Base-by-base conservation (phyloP, 257 asterid genomes). In the Rauvolfia tetraphylla region DNA sequence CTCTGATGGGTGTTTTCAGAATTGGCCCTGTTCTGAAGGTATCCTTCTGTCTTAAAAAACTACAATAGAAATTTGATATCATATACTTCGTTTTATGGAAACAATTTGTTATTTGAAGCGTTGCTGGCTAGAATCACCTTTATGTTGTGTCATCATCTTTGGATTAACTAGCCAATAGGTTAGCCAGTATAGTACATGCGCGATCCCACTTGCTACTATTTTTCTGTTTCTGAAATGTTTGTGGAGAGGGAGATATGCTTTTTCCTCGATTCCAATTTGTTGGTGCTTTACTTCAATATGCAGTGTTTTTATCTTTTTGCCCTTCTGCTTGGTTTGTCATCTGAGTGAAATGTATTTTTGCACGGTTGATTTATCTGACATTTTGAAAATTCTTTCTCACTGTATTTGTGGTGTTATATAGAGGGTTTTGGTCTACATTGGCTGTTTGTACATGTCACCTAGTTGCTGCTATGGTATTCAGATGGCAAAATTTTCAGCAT, bases 11-110 rank as follows among this genome's bases (percentile, higher is more conserved):
- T 7, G 83, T 83, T 10, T 78, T 83, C 74, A 80, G 41, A 61
- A 80, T 83, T 41, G 87, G 87, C 25, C 83, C 75, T 33, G 70
- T 25, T 71, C 75, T 83, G 12, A 74, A 78, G 87, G 87, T 80
- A 33, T n/a, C 72, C 17, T 78, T 17, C 71, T 57, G 22, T 76
- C 65, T 31, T 36, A 41, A 27, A 20, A 58, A 22, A 49, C n/a
- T 17, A 46, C 57, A 2, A 25, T 23, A 33, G 2, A 38, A 31
- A 18, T 23, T 20, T 68, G 15, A 8, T 51, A 27, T 17, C 51
- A n/a, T 38, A 59, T 49, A n/a, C 48, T 49, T 41, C 23, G 36
- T 70, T 59, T 58, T 61, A 75, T 68, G 39, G 15, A 48, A 20
- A 39, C 34, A 10, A 29, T 70, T 53, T 46, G 23, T 34, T 15